Evolutionary conservation across 2,329 filamentous ascomycete species (phyloP), one percentile per base, ranked within the genome.

Genomic region (Ascochyta viciae-villosae): DNA sequence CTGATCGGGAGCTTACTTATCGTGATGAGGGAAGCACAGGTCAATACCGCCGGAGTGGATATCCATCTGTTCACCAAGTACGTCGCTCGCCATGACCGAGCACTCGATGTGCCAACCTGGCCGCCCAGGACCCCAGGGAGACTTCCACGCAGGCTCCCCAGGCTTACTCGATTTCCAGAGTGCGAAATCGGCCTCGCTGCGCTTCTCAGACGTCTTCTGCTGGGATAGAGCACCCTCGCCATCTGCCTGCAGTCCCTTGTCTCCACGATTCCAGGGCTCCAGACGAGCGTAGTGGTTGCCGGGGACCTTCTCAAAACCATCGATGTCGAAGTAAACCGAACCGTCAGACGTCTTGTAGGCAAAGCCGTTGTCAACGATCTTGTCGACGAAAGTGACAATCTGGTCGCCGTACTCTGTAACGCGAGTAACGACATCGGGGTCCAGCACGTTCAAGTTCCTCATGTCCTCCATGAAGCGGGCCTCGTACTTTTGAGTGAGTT

Each of bases 41-140:
- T 98, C 94, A 57, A 96, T 89, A 54, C 94, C 94, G 26, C 94
- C 93, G 22, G 91, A 96, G 76, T 97, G 94, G 50, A 97, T 91
- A 74, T 98, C 94, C 81, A 98, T 92, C 58, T 88, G 84, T 26
- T 87, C 83, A 5, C 93, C 93, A 1, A 98, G 80, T n/a, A 92
- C 85, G 61, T 93, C 91, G 2, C 90, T 94, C 0, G 93, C 92
- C 94, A 98, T 97, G 15, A 92, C 92, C 1, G 89, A 93, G 86
- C 94, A 97, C 79, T 97, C 93, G 69, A 97, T 97, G 72, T 97
- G 94, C 94, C 94, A 98, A 16, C 94, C 94, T 1, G 94, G 94
- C 40, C 94, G 83, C 4, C 93, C 93, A 52, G 87, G 83, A 4
- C 94, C 92, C 93, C 94, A 98, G 3, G 87, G 87, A 65, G 90